Evolutionary conservation across 2,329 filamentous ascomycete species (phyloP).

Genomic region (Hypoxylon sp.): DNA sequence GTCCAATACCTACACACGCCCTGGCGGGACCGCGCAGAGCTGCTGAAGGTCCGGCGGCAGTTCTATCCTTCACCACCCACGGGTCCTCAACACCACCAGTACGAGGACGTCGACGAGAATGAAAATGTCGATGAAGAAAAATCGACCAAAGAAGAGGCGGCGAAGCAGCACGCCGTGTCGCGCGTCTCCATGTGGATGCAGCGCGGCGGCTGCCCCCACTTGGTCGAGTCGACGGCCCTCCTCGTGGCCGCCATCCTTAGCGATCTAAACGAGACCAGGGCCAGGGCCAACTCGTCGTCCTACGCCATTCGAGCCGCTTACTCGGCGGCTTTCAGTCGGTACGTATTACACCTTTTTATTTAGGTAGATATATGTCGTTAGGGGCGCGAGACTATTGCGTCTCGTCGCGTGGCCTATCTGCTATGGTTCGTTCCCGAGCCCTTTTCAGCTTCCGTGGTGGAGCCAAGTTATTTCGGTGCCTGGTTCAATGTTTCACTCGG

Average conservation of each 20-base stretch:
- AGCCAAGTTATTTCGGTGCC: not conserved
- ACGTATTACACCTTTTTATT: constrained; percentile 50
- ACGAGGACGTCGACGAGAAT: constrained; percentile 28
- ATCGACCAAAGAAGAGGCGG: constrained; percentile 20
- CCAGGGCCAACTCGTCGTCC: constrained; percentile 55
- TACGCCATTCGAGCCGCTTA: constrained; percentile 78
- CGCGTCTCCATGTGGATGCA: constrained; percentile 77
- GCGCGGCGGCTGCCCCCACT: constrained; percentile 79
- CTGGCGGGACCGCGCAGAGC: constrained; percentile 75
- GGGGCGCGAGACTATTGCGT: constrained; percentile 4
- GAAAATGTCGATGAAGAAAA: constrained; percentile 23
- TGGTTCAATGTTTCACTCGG: not conserved
- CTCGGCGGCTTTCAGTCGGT: constrained; percentile 80
- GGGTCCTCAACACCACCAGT: constrained; percentile 20
- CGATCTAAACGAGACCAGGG: constrained; percentile 62
- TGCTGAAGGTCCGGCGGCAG: constrained; percentile 73
- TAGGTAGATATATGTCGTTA: not conserved
- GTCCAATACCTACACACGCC: constrained; percentile 80
- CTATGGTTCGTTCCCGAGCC: not conserved
- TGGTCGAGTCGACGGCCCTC: constrained; percentile 82
- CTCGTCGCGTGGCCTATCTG: not conserved
- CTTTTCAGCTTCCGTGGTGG: not conserved
- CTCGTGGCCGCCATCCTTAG: constrained; percentile 76
- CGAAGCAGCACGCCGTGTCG: constrained; percentile 64
- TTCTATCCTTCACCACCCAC: constrained; percentile 65